phyloP scores from a whole-genome alignment of 768 basidiomycete genomes.

The Leccinum disarticulatum region DNA sequence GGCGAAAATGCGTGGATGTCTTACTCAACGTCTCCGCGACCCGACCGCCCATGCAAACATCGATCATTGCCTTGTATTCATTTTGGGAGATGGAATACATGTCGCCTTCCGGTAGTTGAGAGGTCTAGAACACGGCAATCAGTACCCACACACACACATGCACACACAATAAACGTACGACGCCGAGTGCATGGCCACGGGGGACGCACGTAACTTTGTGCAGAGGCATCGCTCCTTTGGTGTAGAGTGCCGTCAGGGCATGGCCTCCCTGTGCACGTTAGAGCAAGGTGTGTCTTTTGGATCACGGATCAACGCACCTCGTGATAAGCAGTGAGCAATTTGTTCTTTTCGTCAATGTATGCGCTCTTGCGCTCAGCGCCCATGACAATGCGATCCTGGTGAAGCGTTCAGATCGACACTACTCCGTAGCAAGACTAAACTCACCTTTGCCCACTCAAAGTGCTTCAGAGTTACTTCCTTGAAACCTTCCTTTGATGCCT shows the following conservation, averaged over 20 bases:
- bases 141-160: conserved; percentile 2
- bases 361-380: conserved; percentile 92
- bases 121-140: conserved; percentile 46
- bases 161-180: conserved; percentile 48
- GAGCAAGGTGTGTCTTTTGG: background rate
- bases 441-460: conserved; percentile 97
- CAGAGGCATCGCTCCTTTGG: conserved; percentile 92
- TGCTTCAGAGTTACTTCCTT: conserved; percentile 72
- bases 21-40: conserved; percentile 89
- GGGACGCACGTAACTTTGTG: conserved; percentile 98
- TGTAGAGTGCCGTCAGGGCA: conserved; percentile 92
- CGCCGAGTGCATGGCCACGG: conserved; percentile 89
- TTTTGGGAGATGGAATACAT: conserved; percentile 67
- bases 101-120: conserved; percentile 76
- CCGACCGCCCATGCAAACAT: conserved; percentile 92
- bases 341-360: conserved; percentile 84
- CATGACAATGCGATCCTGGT: conserved; percentile 91
- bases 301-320: conserved; percentile 54
- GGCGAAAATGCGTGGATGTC: conserved; percentile 19
- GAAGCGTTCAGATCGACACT: background rate
- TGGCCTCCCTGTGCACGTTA: conserved; percentile 70
- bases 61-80: conserved; percentile 80
- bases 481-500: conserved; percentile 84
- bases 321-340: conserved; percentile 92
- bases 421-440: background rate